phyloP scores from a whole-genome alignment of 2,329 filamentous ascomycete genomes.

The Aulographum hederae region DNA sequence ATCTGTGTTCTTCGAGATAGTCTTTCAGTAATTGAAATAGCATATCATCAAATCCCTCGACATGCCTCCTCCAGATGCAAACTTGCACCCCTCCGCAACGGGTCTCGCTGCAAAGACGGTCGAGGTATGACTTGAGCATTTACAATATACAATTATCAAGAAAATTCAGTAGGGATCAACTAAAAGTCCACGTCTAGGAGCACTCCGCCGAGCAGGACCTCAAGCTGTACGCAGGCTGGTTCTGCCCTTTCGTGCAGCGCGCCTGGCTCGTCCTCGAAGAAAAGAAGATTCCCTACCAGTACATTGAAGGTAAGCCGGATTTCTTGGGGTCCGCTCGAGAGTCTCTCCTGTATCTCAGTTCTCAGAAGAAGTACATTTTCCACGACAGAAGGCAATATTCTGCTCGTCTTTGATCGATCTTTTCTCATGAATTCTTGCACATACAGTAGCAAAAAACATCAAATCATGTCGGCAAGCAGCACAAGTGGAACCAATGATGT shows the following conservation, averaged over 20 bases:
- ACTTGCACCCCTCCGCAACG: background rate
- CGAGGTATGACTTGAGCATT: background rate
- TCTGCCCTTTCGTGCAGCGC: conserved; percentile 51
- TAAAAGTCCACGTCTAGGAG: conserved; percentile 11
- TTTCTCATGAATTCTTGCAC: too few relatives aligned
- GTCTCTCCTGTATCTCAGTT: background rate
- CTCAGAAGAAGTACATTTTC: too few relatives aligned
- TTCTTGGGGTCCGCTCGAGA: too few relatives aligned
- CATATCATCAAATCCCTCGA: too few relatives aligned
- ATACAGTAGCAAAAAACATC: too few relatives aligned
- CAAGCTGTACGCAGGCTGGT: conserved; percentile 59
- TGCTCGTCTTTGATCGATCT: too few relatives aligned
- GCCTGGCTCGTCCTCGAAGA: conserved; percentile 57
- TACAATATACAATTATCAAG: background rate
- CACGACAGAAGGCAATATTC: too few relatives aligned
- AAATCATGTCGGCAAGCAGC: too few relatives aligned
- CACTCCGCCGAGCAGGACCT: conserved; percentile 27
- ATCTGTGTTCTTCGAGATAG: too few relatives aligned
- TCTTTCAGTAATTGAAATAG: too few relatives aligned
- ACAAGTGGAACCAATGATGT: too few relatives aligned
- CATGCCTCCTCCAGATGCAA: background rate
- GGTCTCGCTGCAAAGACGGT: background rate
- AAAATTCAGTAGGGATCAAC: background rate
- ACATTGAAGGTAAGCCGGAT: conserved; percentile 21
- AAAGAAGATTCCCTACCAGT: conserved; percentile 56